These are phyloP conservation scores for Rhinocladiella mackenziei DNA, from an alignment of 2,329 filamentous ascomycete genomes.

Conservation along the genomic window DNA sequence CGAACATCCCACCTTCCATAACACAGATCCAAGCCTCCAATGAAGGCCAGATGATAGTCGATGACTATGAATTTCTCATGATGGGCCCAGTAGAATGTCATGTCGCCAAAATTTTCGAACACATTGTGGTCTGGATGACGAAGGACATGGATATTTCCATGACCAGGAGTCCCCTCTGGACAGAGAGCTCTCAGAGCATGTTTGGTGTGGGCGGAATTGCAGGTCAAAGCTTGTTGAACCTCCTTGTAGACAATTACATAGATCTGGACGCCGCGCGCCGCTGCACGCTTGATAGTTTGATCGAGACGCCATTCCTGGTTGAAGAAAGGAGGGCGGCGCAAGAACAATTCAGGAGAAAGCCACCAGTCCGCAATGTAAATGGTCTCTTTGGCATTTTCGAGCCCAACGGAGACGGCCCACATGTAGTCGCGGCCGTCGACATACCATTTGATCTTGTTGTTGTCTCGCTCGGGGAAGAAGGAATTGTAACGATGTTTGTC, in stretches of 20 bases:
- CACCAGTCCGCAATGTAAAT: conserved; percentile 99
- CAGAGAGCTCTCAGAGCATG: conserved; percentile 75
- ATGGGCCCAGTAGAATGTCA: conserved; percentile 97
- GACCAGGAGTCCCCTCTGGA: conserved; percentile 72
- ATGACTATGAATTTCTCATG: conserved; percentile 98
- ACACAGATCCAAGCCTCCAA: conserved; percentile 89
- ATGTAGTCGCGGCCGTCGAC: conserved; percentile 94
- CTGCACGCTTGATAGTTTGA: conserved; percentile 77
- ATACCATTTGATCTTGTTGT: conserved; percentile 93
- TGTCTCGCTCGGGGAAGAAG: conserved; percentile 80
- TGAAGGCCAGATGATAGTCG: conserved; percentile 85
- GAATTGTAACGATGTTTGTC: conserved; percentile 80
- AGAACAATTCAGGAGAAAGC: conserved; percentile 68
- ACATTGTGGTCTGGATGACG: conserved; percentile 94
- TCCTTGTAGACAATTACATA: conserved; percentile 92
- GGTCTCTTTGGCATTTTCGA: conserved; percentile 85
- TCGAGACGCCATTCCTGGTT: conserved; percentile 87
- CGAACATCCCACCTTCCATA: conserved; percentile 91
- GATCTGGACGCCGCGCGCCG: conserved; percentile 91
- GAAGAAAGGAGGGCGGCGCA: conserved; percentile 75
- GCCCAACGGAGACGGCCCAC: conserved; percentile 83
- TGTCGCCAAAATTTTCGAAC: conserved; percentile 86
- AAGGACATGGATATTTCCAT: conserved; percentile 85
- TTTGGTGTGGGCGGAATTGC: conserved; percentile 91
- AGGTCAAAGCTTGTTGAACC: conserved; percentile 74